phyloP scores from a whole-genome alignment of 257 asterid species.

The Solanum megistacrolobum region DNA sequence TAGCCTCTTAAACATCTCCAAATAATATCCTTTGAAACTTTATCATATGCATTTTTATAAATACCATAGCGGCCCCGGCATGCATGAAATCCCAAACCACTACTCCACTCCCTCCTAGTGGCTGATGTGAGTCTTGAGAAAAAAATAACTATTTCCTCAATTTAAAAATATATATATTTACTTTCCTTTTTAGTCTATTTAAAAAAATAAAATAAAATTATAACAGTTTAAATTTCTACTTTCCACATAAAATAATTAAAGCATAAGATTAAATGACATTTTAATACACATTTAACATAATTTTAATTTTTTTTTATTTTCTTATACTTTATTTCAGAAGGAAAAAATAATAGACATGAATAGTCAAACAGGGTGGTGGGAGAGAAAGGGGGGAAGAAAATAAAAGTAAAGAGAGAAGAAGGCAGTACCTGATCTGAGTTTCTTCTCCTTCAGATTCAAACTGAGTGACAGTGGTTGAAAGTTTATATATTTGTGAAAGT shows the following conservation, averaged over 20 bases:
- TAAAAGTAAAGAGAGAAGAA: not conserved
- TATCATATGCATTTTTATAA: not conserved
- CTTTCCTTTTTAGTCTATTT: no score
- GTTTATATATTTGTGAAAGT: not conserved
- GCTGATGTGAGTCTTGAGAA: not conserved
- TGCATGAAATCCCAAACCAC: not conserved
- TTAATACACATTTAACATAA: not conserved
- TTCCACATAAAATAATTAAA: no score
- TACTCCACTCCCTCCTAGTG: not conserved
- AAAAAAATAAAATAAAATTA: no score
- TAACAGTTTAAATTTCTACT: no score
- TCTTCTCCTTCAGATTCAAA: not conserved
- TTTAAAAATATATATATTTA: no score
- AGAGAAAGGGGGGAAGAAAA: no score
- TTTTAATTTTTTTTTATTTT: no score
- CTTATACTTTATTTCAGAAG: not conserved
- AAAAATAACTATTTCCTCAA: no score
- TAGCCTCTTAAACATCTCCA: not conserved
- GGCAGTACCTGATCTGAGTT: not conserved
- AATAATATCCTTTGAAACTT: not conserved
- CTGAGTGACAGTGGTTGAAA: not conserved
- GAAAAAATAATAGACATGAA: not conserved
- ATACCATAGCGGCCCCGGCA: not conserved
- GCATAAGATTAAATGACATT: no score
- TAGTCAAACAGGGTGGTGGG: not conserved